A percentile compares a stretch with the other conserved stretches of the same genome.
Conservation (phyloP, 768 basidiomycete species). For the Pisolithus albus region DNA sequence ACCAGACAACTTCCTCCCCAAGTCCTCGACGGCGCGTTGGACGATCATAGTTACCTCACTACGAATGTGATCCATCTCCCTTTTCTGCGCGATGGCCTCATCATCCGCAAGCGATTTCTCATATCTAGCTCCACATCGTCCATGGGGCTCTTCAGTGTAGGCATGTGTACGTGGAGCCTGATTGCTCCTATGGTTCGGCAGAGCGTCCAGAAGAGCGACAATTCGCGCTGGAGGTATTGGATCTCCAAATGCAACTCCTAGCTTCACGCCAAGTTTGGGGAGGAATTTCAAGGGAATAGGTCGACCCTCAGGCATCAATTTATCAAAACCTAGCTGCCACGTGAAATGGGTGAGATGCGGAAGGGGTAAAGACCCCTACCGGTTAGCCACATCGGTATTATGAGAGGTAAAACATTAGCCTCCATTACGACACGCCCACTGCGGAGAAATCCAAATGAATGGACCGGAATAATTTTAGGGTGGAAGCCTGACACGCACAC, state of each 20-base stretch:
- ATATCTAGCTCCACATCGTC: no score
- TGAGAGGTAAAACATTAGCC: slow-evolving; percentile 52
- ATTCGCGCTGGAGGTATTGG: slow-evolving; percentile 50
- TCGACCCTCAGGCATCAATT: slow-evolving; percentile 85
- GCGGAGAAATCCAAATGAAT: slow-evolving; percentile 3
- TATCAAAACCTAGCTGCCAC: slow-evolving; percentile 58
- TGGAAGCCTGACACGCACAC: slow-evolving; percentile 50
- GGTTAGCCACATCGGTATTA: slow-evolving; percentile 94
- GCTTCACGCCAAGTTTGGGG: slow-evolving; percentile 51
- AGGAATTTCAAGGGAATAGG: slow-evolving; percentile 65
- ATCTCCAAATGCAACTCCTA: slow-evolving; percentile 76
- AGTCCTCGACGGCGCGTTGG: slow-evolving; percentile 44
- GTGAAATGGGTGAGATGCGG: not conserved
- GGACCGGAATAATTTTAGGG: not conserved
- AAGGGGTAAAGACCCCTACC: slow-evolving; percentile 32
- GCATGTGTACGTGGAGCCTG: not conserved
- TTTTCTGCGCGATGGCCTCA: not conserved
- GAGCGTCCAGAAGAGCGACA: slow-evolving; percentile 13
- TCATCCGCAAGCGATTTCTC: not conserved
- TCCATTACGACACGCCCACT: slow-evolving; percentile 85
- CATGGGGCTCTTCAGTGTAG: not conserved
- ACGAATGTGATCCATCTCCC: slow-evolving; percentile 36
- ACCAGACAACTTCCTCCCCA: slow-evolving; percentile 48
- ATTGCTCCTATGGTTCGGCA: not conserved
- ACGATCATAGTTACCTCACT: slow-evolving; percentile 49